phyloP scores from a whole-genome alignment of 768 basidiomycete species.

The Cyathus striatus region DNA sequence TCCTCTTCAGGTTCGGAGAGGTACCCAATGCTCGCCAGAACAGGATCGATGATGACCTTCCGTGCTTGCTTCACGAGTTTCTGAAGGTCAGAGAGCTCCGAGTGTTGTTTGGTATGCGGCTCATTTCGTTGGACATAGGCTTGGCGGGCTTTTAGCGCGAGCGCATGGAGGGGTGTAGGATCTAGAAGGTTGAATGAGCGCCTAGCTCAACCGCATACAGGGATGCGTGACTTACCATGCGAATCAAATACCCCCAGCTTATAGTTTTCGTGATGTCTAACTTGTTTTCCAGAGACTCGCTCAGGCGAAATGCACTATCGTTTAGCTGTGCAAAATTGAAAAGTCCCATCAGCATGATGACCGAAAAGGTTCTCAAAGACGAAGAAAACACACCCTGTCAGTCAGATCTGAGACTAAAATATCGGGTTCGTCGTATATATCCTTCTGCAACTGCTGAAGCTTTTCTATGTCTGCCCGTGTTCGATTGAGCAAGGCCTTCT shows the following conservation, averaged over 20 bases:
- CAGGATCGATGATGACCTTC: constrained; percentile 45
- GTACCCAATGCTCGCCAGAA: constrained; percentile 27
- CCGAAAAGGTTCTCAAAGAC: constrained; percentile 12
- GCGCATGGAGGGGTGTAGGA: constrained; percentile 42
- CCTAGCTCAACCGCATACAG: too few species aligned
- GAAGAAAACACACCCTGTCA: constrained; percentile 23
- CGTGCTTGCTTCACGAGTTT: constrained; percentile 50
- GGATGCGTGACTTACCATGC: constrained; percentile 38
- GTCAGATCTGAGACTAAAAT: constrained; percentile 23
- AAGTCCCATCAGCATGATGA: constrained; percentile 28
- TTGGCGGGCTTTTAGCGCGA: constrained; percentile 33
- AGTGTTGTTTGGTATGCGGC: constrained; percentile 34
- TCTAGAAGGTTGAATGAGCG: constrained; percentile 29
- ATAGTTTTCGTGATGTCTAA: constrained; percentile 42
- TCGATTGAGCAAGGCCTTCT: constrained; percentile 51
- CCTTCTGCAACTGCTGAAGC: constrained; percentile 39
- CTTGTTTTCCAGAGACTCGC: constrained; percentile 38
- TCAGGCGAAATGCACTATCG: constrained; percentile 33
- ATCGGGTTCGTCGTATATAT: constrained; percentile 29
- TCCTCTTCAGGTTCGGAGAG: constrained; percentile 32
- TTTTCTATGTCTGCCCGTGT: constrained; percentile 60
- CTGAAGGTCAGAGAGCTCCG: constrained; percentile 51
- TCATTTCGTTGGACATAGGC: constrained; percentile 28
- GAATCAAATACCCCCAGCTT: constrained; percentile 60
- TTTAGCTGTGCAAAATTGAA: constrained; percentile 14